Percentiles rank a stretch among this genome's conserved stretches.
phyloP scores from a whole-genome alignment of 257 asterid species.

The Rehmannia glutinosa region DNA sequence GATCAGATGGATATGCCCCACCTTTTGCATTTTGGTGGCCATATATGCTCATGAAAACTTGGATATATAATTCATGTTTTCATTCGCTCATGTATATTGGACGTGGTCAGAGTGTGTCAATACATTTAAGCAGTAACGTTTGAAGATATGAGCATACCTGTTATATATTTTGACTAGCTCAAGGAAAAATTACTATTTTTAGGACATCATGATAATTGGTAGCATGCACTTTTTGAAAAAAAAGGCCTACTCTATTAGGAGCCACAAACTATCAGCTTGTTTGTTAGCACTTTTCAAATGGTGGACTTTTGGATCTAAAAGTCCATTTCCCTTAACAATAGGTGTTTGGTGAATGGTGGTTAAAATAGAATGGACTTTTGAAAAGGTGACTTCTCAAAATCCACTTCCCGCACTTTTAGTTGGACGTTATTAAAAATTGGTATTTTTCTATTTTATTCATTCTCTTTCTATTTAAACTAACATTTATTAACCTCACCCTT shows the following conservation, averaged over 20 bases:
- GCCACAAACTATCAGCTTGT: neutral
- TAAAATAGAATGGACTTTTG: too few species aligned
- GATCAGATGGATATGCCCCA: neutral
- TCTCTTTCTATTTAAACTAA: too few species aligned
- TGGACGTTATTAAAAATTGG: too few species aligned
- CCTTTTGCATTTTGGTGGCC: neutral
- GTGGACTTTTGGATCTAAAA: too few species aligned
- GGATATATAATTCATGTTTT: conserved; percentile 5
- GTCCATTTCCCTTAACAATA: too few species aligned
- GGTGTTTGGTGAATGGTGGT: too few species aligned
- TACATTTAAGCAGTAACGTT: neutral
- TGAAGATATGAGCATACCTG: neutral
- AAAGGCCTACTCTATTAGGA: neutral
- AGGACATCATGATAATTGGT: conserved; percentile 5
- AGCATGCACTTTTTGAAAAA: neutral
- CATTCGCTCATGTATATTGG: neutral
- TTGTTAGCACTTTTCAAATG: too few species aligned
- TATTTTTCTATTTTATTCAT: too few species aligned
- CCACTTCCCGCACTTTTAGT: too few species aligned
- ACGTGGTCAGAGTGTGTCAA: neutral
- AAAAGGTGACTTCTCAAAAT: too few species aligned
- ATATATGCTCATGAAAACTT: neutral
- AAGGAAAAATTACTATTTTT: neutral
- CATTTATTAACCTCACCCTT: too few species aligned
- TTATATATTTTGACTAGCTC: neutral